Base-by-base conservation (phyloP, 2,329 filamentous ascomycete genomes). In the Penicillium sp. region DNA sequence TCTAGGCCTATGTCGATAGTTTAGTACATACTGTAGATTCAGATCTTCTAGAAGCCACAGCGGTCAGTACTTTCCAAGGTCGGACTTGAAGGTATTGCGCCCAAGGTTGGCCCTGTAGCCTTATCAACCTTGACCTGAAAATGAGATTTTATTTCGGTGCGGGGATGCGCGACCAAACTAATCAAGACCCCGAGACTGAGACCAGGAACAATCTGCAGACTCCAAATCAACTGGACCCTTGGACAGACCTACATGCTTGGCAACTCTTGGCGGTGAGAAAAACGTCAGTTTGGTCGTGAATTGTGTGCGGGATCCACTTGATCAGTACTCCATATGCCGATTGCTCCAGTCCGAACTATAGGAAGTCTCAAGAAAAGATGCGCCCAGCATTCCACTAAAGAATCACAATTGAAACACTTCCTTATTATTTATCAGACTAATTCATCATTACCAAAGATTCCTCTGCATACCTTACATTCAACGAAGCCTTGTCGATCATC, bases 271-370 rank as follows among this genome's bases (percentile, higher is more conserved):
- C 48, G 35, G 33, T 41, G 31, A 19, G n/a, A 31, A 24, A 50
- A 43, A 54, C 54, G 57, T 59, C 57, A 59, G 19, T 52, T 46
- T 24, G 48, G 21, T 22, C 19, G 27, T 41, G n/a, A 45, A 59
- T 59, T 51, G 54, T 59, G 57, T 57, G 57, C 54, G 57, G 41
- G 52, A 48, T 54, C 57, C 57, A 57, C 57, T 35, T 39, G 19
- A 16, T 19, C 37, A 47, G 13, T 29, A 3, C 27, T 29, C 27
- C 27, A 11, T 5, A 11, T 31, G 45, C 29, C 45, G 39, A 41
- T 47, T n/a, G 3, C 45, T 8, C 14, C 14, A 29, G 24, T 22
- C 47, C 27, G n/a, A 8, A 41, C 19, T 11, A 31, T 13, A 47
- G 16, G 35, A 39, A 19, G n/a, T 4, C 8, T 10, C 10, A 19